Percentiles rank a stretch among this genome's conserved stretches.
Conservation (phyloP, 2,329 filamentous ascomycete genomes). For the Xylaria sp. region DNA sequence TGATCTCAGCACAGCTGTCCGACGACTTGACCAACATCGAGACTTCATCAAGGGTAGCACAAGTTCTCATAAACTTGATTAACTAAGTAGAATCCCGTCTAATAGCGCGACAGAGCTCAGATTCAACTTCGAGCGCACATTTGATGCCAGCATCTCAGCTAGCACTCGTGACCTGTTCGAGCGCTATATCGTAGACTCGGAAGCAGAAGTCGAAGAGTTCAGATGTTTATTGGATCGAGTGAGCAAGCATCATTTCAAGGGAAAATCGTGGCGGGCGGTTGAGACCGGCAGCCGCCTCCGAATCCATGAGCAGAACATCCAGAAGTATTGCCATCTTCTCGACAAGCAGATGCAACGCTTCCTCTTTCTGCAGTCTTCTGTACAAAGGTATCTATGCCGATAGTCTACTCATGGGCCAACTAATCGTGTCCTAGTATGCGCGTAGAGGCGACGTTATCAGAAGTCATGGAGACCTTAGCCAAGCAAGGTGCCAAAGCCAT, state of each 20-base stretch:
- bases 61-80: not conserved
- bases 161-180: conserved; percentile 17
- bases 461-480: conserved; percentile 14
- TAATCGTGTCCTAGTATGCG: conserved; percentile 13
- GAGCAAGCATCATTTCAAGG: conserved; percentile 28
- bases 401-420: not conserved
- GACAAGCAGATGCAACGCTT: conserved; percentile 34
- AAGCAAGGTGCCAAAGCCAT: conserved; percentile 19
- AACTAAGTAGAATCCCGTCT: not conserved
- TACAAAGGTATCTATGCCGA: conserved; percentile 15
- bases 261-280: conserved; percentile 19
- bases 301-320: conserved; percentile 29
- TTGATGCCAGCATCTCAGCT: not conserved
- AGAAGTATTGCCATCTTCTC: conserved; percentile 25
- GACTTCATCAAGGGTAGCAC: conserved; percentile 29
- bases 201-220: conserved; percentile 28
- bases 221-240: conserved; percentile 25
- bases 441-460: conserved; percentile 18
- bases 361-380: conserved; percentile 30
- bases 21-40: conserved; percentile 27
- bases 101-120: conserved; percentile 21
- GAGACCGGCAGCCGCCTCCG: conserved; percentile 32
- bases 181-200: conserved; percentile 23
- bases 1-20: conserved; percentile 17
- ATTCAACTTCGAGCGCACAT: conserved; percentile 23